Evolutionary conservation across 306 rosid species (phyloP), one percentile per base, ranked within the genome.

Genomic region (Hippophae tibetana): DNA sequence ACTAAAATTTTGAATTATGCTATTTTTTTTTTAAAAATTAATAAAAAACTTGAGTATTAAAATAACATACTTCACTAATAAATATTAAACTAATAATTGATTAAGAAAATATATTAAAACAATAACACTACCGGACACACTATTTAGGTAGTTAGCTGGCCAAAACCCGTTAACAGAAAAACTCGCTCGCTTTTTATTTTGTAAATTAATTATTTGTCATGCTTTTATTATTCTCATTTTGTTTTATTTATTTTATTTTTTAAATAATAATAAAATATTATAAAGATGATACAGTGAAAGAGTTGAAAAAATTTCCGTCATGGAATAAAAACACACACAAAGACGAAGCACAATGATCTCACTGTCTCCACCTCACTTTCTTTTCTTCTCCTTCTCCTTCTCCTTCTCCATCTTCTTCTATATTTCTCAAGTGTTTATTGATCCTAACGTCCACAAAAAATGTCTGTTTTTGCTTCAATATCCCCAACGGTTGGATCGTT

Each of bases 391-490:
- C 13, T 58, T 65, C 23, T 11, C 12, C 13, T 58, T 65, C 3
- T 42, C n/a, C 38, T 13, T 43, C 43, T 11, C 26, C 13, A 57
- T 14, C 13, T 57, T 26, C 67, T 52, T n/a, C 13, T 41, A 43
- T 11, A 31, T 31, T 50, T n/a, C 51, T 52, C 48, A 41, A 9
- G n/a, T 38, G 14, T 6, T 26, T 40, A 6, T 47, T 57, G 45
- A 58, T 56, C 72, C 40, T 6, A 13, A 41, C 38, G 59, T 60
- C 14, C 7, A 1, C 5, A 58, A 44, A 6, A 44, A 66, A 89
- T 83, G 95, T 84, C 87, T 13, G 57, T 31, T 31, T 31, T 70
- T 47, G 52, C 78, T 6, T 76, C 71, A 42, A 18, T 74, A 66
- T 60, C 77, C 57, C 61, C 73, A 1, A 44, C 79, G 41, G 72